phyloP scores from a whole-genome alignment of 2,329 filamentous ascomycete species.

The Arthrinium puccinioides region DNA sequence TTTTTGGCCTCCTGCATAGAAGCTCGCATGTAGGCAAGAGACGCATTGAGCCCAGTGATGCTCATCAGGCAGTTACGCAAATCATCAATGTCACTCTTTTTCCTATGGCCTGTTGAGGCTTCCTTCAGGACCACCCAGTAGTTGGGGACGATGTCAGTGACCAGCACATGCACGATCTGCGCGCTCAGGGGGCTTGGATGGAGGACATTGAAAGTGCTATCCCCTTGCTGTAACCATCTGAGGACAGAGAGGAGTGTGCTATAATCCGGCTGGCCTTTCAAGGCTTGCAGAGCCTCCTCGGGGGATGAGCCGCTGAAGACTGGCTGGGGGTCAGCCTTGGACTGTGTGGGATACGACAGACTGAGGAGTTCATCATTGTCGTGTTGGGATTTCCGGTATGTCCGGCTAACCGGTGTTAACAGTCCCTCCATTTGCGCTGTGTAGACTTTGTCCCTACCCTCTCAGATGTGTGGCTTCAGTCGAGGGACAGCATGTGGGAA shows the following conservation, averaged over 20 bases:
- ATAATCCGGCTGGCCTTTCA: slow-evolving; percentile 57
- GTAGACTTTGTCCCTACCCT: too few relatives aligned
- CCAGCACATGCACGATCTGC: slow-evolving; percentile 67
- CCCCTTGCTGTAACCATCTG: slow-evolving; percentile 41
- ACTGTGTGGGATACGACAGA: slow-evolving; percentile 17
- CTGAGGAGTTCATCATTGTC: slow-evolving; percentile 29
- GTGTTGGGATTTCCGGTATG: slow-evolving; percentile 32
- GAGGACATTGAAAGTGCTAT: slow-evolving; percentile 46
- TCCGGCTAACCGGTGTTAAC: slow-evolving; percentile 46
- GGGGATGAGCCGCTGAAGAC: slow-evolving; percentile 21
- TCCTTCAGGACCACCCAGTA: slow-evolving; percentile 66
- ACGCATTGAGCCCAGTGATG: slow-evolving; percentile 69
- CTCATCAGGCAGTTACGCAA: slow-evolving; percentile 63
- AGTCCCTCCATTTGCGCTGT: slow-evolving; percentile 43
- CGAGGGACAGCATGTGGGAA: too few relatives aligned
- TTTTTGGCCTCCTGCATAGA: slow-evolving; percentile 46
- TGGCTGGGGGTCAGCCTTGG: slow-evolving; percentile 5
- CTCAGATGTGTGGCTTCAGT: too few relatives aligned
- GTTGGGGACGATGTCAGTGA: slow-evolving; percentile 69
- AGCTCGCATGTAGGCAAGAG: slow-evolving; percentile 61
- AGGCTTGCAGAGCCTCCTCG: slow-evolving; percentile 49
- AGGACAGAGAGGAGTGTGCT: slow-evolving; percentile 46
- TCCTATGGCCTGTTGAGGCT: slow-evolving; percentile 19
- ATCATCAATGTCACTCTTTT: slow-evolving; percentile 32
- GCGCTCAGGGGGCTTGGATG: slow-evolving; percentile 60